phyloP scores from a whole-genome alignment of 225 moss, liverwort and hornwort genomes.

The Thuidium tamariscinum region DNA sequence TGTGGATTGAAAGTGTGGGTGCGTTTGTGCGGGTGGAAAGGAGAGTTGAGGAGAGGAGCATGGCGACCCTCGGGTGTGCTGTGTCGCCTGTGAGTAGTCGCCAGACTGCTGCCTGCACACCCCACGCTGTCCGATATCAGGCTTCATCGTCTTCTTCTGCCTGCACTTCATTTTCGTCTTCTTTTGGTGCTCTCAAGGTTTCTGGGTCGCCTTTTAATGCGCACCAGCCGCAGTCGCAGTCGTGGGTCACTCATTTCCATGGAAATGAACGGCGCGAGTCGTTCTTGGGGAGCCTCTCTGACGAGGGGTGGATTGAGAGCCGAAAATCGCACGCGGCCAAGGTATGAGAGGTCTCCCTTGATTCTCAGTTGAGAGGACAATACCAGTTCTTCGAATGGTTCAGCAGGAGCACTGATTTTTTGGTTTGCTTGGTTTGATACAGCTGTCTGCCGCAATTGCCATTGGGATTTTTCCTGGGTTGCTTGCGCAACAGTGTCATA shows the following conservation, averaged over 20 bases:
- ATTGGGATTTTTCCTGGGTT: neutral
- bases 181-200: neutral
- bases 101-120: neutral
- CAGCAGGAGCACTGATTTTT: neutral
- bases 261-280: neutral
- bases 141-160: neutral
- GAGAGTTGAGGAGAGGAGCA: neutral
- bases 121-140: neutral
- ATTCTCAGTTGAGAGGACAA: neutral
- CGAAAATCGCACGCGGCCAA: neutral
- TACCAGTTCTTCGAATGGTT: neutral
- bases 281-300: neutral
- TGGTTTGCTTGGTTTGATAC: neutral
- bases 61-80: slow-evolving; percentile 18
- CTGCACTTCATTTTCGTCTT: neutral
- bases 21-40: neutral
- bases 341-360: neutral
- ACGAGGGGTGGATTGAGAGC: neutral
- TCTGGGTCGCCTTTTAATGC: neutral
- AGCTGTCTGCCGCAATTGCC: neutral
- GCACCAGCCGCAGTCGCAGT: neutral
- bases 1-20: neutral
- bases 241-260: neutral
- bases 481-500: neutral
- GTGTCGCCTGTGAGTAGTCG: slow-evolving; percentile 2